phyloP scores from a whole-genome alignment of 345 rosid genomes.

The Dimocarpus longan region DNA sequence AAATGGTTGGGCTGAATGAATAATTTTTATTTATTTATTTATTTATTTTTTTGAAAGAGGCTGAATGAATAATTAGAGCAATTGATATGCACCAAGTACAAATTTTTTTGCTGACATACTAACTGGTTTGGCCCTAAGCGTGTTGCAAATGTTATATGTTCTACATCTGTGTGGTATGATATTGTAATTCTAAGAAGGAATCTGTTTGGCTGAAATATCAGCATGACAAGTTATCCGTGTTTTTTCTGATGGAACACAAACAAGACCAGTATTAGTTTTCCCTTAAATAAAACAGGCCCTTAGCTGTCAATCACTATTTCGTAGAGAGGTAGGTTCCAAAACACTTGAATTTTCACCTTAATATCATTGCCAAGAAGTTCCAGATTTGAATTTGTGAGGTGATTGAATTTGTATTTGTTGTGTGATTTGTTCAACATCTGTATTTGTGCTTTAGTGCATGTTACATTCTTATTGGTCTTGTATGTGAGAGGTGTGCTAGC shows the following conservation, averaged over 20 bases:
- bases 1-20: neutral
- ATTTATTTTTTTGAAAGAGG: too few species aligned
- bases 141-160: neutral
- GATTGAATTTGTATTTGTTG: neutral
- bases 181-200: neutral
- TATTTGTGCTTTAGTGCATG: neutral
- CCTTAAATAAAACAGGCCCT: neutral
- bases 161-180: neutral
- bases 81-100: too few species aligned
- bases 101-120: too few species aligned
- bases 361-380: neutral
- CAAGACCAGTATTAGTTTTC: neutral
- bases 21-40: too few species aligned
- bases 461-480: neutral
- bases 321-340: too few species aligned
- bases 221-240: neutral
- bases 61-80: too few species aligned
- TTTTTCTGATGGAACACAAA: neutral
- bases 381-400: neutral
- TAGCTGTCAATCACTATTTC: neutral
- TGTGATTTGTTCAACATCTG: neutral
- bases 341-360: too few species aligned
- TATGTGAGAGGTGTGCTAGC: neutral
- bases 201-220: neutral
- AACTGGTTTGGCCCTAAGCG: neutral